Percentiles rank a stretch among this genome's conserved stretches.
These are phyloP conservation scores for Xylaria flabelliformis DNA, from an alignment of 495 filamentous ascomycete genomes.

Conservation along the genomic window DNA sequence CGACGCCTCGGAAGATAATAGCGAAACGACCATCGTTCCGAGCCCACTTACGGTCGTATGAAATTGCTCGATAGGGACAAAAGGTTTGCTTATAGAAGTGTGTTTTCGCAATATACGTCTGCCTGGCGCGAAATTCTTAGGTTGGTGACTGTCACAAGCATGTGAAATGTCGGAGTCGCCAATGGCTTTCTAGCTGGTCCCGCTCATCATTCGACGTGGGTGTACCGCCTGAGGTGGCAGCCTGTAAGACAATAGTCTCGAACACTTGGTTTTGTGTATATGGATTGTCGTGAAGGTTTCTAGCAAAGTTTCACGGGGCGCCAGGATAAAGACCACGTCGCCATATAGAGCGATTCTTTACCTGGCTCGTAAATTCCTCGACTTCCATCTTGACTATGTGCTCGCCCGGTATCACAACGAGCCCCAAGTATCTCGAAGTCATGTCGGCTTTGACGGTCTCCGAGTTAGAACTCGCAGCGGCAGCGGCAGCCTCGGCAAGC, in stretches of 20 bases:
- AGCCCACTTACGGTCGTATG: no score
- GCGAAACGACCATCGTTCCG: no score
- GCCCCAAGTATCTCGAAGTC: constrained; percentile 83
- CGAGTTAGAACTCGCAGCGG: constrained; percentile 41
- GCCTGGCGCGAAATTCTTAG: background rate
- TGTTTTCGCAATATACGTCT: background rate
- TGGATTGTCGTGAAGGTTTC: background rate
- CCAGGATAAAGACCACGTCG: constrained; percentile 28
- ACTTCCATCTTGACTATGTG: constrained; percentile 87
- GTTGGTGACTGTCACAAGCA: background rate
- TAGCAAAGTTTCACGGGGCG: constrained; percentile 14
- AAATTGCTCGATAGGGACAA: background rate
- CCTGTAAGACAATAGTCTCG: background rate
- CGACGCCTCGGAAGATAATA: no score
- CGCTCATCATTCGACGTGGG: no score
- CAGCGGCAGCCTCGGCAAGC: constrained; percentile 52
- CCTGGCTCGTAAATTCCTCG: constrained; percentile 69
- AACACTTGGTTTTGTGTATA: background rate
- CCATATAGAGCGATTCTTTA: constrained; percentile 37
- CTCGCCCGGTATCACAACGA: constrained; percentile 88
- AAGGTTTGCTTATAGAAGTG: background rate
- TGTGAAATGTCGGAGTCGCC: background rate
- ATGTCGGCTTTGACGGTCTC: constrained; percentile 67
- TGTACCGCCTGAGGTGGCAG: background rate
- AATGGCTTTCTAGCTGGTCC: background rate